Percentiles rank a stretch among this genome's conserved stretches.
Evolutionary conservation across 2,329 filamentous ascomycete species (phyloP).

Genomic region (Verticillium nubilum): DNA sequence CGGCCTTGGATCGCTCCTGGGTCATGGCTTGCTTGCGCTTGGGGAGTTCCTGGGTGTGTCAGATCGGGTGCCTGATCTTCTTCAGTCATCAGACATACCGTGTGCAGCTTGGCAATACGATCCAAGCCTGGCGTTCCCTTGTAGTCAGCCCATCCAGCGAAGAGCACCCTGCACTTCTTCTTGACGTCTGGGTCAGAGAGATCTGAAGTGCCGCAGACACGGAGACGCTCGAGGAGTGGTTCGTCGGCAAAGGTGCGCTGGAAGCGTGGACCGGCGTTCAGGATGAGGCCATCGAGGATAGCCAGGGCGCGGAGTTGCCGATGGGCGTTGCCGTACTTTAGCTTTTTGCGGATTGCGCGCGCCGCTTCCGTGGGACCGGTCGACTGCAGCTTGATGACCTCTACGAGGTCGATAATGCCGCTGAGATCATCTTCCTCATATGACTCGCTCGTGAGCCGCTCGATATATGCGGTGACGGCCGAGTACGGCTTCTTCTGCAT

Average conservation of each 20-base stretch:
- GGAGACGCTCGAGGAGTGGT: constrained; percentile 81
- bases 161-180: constrained; percentile 81
- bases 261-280: constrained; percentile 86
- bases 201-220: constrained; percentile 79
- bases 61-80: neutral
- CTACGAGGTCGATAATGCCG: constrained; percentile 89
- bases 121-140: constrained; percentile 75
- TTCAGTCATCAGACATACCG: constrained; percentile 29
- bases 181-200: constrained; percentile 82
- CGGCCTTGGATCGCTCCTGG: constrained; percentile 75
- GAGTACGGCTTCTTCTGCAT: constrained; percentile 69
- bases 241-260: constrained; percentile 87
- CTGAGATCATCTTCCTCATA: constrained; percentile 88
- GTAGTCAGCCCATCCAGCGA: constrained; percentile 84
- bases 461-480: constrained; percentile 87
- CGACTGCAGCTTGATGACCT: constrained; percentile 84
- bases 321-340: constrained; percentile 96
- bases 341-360: constrained; percentile 89
- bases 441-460: constrained; percentile 81
- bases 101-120: constrained; percentile 72
- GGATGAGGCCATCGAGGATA: constrained; percentile 86
- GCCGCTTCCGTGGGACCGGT: constrained; percentile 86
- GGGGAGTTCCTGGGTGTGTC: constrained; percentile 48
- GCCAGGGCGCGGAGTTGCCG: constrained; percentile 84
- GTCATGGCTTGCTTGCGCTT: constrained; percentile 65